Evolutionary conservation across 78 protist species (phyloP), one percentile per base, ranked within the genome.

Genomic region (Polysphondylium violaceum): DNA sequence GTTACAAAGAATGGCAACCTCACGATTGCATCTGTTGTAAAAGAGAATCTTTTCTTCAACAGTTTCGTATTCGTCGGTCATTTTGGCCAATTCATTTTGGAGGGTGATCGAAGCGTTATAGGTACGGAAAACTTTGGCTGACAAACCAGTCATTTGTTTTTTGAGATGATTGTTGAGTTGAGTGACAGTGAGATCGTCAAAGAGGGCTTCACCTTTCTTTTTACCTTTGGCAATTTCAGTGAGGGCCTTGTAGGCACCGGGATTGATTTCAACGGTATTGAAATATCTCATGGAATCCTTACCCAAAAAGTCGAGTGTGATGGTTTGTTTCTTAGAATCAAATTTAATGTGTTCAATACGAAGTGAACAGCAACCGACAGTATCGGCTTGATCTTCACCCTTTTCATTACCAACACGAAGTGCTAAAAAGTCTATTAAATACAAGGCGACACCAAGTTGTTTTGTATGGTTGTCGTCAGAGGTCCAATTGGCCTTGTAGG

Each of bases 91-190:
- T 63, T 88, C 92, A 1, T 94, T 17, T 31, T 96, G 96, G 8
- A 99, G 94, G 3, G 99, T 97, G 69, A 91, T 56, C 4, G 99
- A 97, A 4, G 99, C 99, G 71, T 99, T 99, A 94, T 93, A 99
- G 33, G 99, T 99, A n/a, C 99, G 99, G 96, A 99, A 98, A 21
- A 98, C 99, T 92, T 98, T 98, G 40, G 99, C 99, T 0, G 99
- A 75, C 21, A 99, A 86, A 23, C 99, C 99, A 2, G 31, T 76
- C 99, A 99, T 98, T 58, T 94, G 53, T 6, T 3, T 19, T 78
- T 96, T 85, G 41, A 99, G 95, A 75, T 98, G 86, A 9, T 75
- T 47, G 95, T 99, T 99, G 65, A 99, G 86, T 6, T 36, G 21
- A 0, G 94, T 8, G 0, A 88, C 91, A 25, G 79, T 35, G 81